Conservation (phyloP, 1,139 yeast species). For the Hemisphaericaspora subhashii region DNA sequence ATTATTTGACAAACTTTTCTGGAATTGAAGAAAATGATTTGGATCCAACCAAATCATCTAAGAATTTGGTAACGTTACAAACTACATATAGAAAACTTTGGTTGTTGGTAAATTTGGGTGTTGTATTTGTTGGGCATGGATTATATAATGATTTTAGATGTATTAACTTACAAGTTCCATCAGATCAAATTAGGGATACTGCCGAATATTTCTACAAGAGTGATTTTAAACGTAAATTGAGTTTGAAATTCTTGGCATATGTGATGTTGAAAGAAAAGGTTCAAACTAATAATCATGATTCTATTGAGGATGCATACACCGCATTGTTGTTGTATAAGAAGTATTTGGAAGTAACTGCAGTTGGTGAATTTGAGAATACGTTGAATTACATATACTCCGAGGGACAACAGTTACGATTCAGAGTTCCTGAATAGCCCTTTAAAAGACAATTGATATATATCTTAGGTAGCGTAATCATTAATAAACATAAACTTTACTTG, state of each 20-base stretch:
- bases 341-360: conserved; percentile 58
- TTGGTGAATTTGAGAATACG: conserved; percentile 60
- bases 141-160: conserved; percentile 88
- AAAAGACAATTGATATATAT: neutral
- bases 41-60: conserved; percentile 65
- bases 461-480: neutral
- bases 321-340: conserved; percentile 78
- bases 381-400: conserved; percentile 72
- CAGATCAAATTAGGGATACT: conserved; percentile 84
- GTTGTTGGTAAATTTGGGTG: conserved; percentile 84
- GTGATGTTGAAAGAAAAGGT: conserved; percentile 71
- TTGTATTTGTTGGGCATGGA: conserved; percentile 95
- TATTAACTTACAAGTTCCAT: conserved; percentile 87
- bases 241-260: conserved; percentile 88
- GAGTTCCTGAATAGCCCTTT: conserved; percentile 33
- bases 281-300: conserved; percentile 93
- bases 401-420: conserved; percentile 55
- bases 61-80: conserved; percentile 75
- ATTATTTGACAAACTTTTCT: conserved; percentile 85
- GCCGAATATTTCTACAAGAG: conserved; percentile 74
- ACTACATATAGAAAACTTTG: conserved; percentile 87
- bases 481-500: neutral
- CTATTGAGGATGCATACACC: conserved; percentile 91
- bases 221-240: conserved; percentile 69
- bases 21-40: conserved; percentile 94